Base-by-base conservation (phyloP, 257 asterid species). In the Hygrophila difformis region DNA sequence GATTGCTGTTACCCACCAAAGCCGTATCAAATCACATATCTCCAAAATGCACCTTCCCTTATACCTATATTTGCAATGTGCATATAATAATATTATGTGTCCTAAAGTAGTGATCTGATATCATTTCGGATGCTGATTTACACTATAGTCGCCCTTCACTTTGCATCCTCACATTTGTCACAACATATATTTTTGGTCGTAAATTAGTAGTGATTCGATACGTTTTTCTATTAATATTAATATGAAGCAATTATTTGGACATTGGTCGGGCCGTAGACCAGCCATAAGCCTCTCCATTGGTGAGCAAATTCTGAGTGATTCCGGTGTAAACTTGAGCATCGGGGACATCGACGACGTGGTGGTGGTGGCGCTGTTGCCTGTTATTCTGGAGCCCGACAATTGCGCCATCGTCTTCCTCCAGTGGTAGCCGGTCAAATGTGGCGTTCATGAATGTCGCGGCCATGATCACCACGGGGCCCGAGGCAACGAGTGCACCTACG, bases 401-500 rank as follows among this genome's bases (percentile, higher is more conserved):
- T 23, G 68, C 83, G 7, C n/a, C n/a, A n/a, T 80, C 93, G 2
- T 62, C 86, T 4, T 81, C 92, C 14, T 72, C 89, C 49, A 77
- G 13, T 29, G 95, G 97, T 72, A 88, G 58, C 0, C 89, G 78
- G 55, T 84, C 94, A 14, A 78, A 84, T 0, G 91, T 68, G 0
- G 94, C 93, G 36, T 84, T 81, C 94, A 75, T 79, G 68, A 82
- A 82, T 0, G 87, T 77, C 6, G 94, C 95, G 3, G 91, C 94
- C 95, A 88, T 81, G 49, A 88, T 77, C 60, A 88, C 94, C 24
- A 88, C 95, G 0, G 97, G 95, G 0, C 97, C 97, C 1, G 94
- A 81, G 1, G 97, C 97, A 8, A 88, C 26, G 4, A 88, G 85
- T 3, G 82, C 65, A 2, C 97, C 97, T 1, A 71, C 87, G 18